Evolutionary conservation across 305 asterid genomes (phyloP), one percentile per base, ranked within the genome.

Genomic region (Coffea humblotiana): DNA sequence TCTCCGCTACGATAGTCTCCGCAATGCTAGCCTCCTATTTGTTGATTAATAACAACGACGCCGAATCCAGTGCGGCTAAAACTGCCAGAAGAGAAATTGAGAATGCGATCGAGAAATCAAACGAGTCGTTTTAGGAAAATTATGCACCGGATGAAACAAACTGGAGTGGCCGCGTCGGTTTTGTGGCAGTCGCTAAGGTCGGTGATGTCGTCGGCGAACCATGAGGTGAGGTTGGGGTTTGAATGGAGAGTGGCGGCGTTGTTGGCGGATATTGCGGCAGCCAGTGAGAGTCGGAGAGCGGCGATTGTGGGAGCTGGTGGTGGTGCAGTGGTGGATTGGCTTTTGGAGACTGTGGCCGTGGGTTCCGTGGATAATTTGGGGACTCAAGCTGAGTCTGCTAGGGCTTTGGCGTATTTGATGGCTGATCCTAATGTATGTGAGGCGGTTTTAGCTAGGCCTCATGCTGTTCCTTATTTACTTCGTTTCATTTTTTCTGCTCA

Each of bases 251-350:
- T 96, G 43, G 99, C 98, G 65, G 96, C 98, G 45, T 83, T 96
- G 82, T 76, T 96, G 83, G 99, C 99, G 3, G 99, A 96, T 76
- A 96, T 96, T 84, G 97, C 93, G 25, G 95, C 97, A 35, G 97
- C 97, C n/a, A 91, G 94, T 76, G 97, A 92, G 76, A 88, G 90
- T 83, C 87, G 99, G 79, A 90, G 99, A 87, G 90, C 91, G 74
- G 98, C 99, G 40, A 93, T 96, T 75, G 97, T 94, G 18, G 92
- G 88, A 40, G 99, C 99, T 0, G 99, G 99, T 21, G 96, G 97
- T 25, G 99, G 98, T 14, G 93, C 92, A 51, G 97, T 96, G 71
- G 91, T 92, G 13, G 99, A 96, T 85, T 96, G 99, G 99, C 85
- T 96, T 81, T 72, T 96, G 83, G 97, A 96, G 81, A 91, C 98